These are phyloP conservation scores for Pseudogymnoascus sp. DNA, from an alignment of 2,329 filamentous ascomycete genomes.

Conservation along the genomic window DNA sequence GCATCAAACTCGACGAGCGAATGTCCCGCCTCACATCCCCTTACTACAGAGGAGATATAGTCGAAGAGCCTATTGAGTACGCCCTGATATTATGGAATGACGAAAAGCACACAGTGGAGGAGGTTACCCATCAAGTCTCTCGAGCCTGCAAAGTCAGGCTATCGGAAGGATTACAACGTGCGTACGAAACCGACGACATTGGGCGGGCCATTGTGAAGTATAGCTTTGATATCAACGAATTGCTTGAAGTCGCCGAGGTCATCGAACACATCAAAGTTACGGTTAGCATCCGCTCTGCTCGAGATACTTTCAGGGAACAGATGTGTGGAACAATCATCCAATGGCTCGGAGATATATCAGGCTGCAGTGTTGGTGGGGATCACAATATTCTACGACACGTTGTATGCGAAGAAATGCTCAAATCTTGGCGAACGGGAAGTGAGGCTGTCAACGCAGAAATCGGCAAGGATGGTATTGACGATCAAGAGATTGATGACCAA, in stretches of 20 bases:
- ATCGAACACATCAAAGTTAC: constrained; percentile 96
- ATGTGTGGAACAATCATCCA: constrained; percentile 98
- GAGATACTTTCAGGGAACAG: constrained; percentile 93
- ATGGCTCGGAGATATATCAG: constrained; percentile 88
- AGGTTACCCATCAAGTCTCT: constrained; percentile 83
- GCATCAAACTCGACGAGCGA: constrained; percentile 72
- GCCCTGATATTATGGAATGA: constrained; percentile 93
- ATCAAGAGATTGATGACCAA: constrained; percentile 53
- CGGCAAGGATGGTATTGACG: constrained; percentile 70
- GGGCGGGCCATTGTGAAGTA: constrained; percentile 81
- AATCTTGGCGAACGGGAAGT: constrained; percentile 80
- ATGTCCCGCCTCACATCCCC: constrained; percentile 66
- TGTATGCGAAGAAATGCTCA: constrained; percentile 86
- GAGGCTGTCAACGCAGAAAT: constrained; percentile 70
- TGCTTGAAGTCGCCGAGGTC: constrained; percentile 71
- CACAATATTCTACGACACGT: constrained; percentile 68
- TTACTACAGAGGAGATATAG: constrained; percentile 61
- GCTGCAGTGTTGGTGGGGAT: constrained; percentile 76
- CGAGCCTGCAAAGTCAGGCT: constrained; percentile 71
- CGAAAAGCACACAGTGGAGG: constrained; percentile 91
- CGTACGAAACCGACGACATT: constrained; percentile 80
- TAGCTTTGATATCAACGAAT: constrained; percentile 57
- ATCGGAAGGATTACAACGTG: constrained; percentile 62
- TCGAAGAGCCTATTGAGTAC: constrained; percentile 62
- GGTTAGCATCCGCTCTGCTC: constrained; percentile 83